Evolutionary conservation across 2,329 filamentous ascomycete species (phyloP).

Genomic region (Cryphonectria carpinicola): DNA sequence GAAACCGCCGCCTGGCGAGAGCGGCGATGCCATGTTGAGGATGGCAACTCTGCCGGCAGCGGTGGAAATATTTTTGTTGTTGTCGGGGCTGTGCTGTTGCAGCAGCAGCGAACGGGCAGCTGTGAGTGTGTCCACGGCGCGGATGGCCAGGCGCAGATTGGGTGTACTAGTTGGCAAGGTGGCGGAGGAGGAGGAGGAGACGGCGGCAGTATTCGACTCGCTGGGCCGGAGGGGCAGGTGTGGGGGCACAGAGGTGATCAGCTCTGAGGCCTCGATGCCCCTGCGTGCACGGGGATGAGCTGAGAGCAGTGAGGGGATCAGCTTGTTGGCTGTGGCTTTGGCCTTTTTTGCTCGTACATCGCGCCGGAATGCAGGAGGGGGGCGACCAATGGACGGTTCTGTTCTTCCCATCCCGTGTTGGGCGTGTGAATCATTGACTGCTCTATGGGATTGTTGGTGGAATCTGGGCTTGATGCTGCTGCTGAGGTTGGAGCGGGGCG

Average conservation of each 20-base stretch:
- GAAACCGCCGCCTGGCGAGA: conserved; percentile 64
- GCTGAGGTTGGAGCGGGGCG: neutral
- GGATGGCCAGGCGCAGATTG: conserved; percentile 8
- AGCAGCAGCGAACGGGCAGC: conserved; percentile 10
- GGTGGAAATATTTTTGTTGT: neutral
- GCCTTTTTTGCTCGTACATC: conserved; percentile 54
- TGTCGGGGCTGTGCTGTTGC: neutral
- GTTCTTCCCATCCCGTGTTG: conserved; percentile 17
- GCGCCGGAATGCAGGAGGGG: conserved; percentile 20
- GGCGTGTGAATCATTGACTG: too few relatives aligned
- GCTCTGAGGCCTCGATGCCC: conserved; percentile 56
- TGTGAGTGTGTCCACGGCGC: conserved; percentile 20
- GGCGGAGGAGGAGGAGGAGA: too few relatives aligned
- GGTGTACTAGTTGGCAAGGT: neutral
- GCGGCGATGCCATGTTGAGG: conserved; percentile 47
- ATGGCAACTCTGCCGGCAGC: conserved; percentile 8
- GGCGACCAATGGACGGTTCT: conserved; percentile 22
- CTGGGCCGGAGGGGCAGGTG: neutral
- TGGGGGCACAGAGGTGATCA: conserved; percentile 43
- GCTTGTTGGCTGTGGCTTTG: conserved; percentile 60
- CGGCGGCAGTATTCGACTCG: neutral
- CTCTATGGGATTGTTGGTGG: neutral
- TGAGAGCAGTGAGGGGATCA: conserved; percentile 59
- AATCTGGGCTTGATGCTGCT: neutral
- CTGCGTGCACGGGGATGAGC: conserved; percentile 58